Evolutionary conservation across 2,329 filamentous ascomycete genomes (phyloP), one percentile per base, ranked within the genome.

Genomic region (Ceratocystis colombiana): DNA sequence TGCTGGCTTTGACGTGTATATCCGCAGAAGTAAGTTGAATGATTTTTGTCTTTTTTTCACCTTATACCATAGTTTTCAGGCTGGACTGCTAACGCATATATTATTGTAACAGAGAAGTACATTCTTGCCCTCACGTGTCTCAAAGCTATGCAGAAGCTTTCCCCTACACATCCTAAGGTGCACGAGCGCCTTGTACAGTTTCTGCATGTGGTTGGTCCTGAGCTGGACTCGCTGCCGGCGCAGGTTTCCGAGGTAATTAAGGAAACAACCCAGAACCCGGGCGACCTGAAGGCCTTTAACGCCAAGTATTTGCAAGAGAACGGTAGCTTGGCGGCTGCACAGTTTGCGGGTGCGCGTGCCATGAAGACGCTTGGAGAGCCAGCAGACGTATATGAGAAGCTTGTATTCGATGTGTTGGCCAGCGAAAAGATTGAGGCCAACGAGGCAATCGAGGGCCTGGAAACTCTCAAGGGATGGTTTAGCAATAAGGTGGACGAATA

Each of bases 1-100:
- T 70, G 84, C 87, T 64, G 94, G 91, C 4, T 97, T 96, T 71
- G 92, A 97, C 77, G 88, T 99, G 20, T 92, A 90, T 73, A 80
- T 95, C 68, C 83, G 91, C 73, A 83, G 88, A 78, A 86, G 91
- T 96, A 84, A 80, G 86, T 78, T 20, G 37, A 20, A 22, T 15
- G n/a, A 37, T 37, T 37, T 37, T 3, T 33, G 33, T 33, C 1
- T 8, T 37, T 37, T 37, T 37, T 37, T 37, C 33, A 37, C 10
- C 1, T 12, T 10, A 3, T 37, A 10, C 33, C 3, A 37, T 37
- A 37, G 33, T 37, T 37, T 0, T 37, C 2, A 37, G 33, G 33
- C 8, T 37, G 33, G 33, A 37, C 5, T 44, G 2, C 44, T 61
- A 46, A 57, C n/a, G 41, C 8, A 28, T n/a, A 28, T 28, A 48